Base-by-base conservation (phyloP, 192 early-diverging fungal genomes). In the Haplosporangium gracile region DNA sequence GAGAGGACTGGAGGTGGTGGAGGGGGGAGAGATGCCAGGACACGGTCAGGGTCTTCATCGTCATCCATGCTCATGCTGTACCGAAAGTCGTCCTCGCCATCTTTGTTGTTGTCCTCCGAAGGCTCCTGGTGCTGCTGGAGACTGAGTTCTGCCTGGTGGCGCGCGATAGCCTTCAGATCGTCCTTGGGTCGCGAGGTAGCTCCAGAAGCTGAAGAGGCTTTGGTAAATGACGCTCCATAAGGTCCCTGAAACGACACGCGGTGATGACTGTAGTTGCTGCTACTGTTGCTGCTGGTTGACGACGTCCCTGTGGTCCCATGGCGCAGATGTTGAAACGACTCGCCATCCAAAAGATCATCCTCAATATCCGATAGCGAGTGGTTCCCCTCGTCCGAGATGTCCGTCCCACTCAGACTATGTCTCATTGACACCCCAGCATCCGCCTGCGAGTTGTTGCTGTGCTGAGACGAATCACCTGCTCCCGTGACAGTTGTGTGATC, bases 301-400 rank as follows among this genome's bases (percentile, higher is more conserved):
- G 13, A 68, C 75, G 2, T 77, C 75, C 8, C 42, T 34, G 60
- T 29, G n/a, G 29, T 34, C 11, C 60, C 60, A 32, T 65, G 60
- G 60, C 60, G 60, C n/a, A 65, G 29, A 2, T 65, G 60, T 8
- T 29, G 60, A 11, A 65, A 29, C n/a, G 32, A 29, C 9, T 65
- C 11, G 13, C 43, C 43, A 2, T 65, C 60, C 10, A 20, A 13
- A 32, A 51, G 7, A 36, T 81, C 74, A 70, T 80, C 79, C 24
- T 85, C 83, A 18, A 69, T 60, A 57, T 81, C 84, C 0, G 84
- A 73, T 45, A 78, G 24, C 7, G 79, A 70, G 32, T 81, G 84
- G 43, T 78, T 86, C 43, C 84, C 84, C 47, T 86, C 82, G 45
- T 83, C 83, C 5, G 84, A 86, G 18, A 75, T 81, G 22, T 86